Evolutionary conservation across 768 basidiomycete genomes (phyloP), one percentile per base, ranked within the genome.

Genomic region (Stropharia rugosoannulata): DNA sequence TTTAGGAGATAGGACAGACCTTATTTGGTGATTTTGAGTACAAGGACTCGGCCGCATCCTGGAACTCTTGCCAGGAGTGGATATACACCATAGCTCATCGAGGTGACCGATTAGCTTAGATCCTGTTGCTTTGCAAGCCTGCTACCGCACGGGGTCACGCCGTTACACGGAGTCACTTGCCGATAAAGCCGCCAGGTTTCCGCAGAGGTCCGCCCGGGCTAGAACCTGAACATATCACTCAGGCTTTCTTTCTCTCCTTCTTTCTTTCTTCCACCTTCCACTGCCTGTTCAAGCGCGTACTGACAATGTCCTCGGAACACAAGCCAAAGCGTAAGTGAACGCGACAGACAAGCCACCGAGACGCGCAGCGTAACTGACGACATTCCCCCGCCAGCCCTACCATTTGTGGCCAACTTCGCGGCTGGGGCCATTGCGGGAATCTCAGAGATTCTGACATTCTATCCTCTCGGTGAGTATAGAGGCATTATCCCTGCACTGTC

Each of bases 381-480:
- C 15, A 29, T 22, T 25, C 18, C 39, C 38, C 16, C 18, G 44
- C 43, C 44, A 94, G 92, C 91, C 27, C 79, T 93, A 45, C 92
- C 92, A 1, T 94, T 94, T 73, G 66, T 82, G 54, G 90, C 94
- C 59, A 97, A 92, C 66, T 98, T 99, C 67, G 82, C 87, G 1
- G 95, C 96, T 0, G 97, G 97, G 44, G 97, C 96, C 4, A 95
- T 98, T 64, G 97, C 97, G 59, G 96, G 96, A 54, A 84, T 92
- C 59, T 87, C 89, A 4, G 86, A 89, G 67, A 89, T 90, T 59
- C 71, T 90, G 56, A 90, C 90, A 4, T 92, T 95, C 68, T 95
- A 94, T 63, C 93, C 94, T 55, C 86, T 95, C 59, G 93, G 91
- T 93, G 66, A 65, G 86, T 66, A 49, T 19, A 10, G 19, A 15